Percentiles rank a stretch among this genome's conserved stretches.
These are phyloP conservation scores for Phytophthora fragariaefolia DNA, from an alignment of 352 stramenopile species.

Conservation along the genomic window DNA sequence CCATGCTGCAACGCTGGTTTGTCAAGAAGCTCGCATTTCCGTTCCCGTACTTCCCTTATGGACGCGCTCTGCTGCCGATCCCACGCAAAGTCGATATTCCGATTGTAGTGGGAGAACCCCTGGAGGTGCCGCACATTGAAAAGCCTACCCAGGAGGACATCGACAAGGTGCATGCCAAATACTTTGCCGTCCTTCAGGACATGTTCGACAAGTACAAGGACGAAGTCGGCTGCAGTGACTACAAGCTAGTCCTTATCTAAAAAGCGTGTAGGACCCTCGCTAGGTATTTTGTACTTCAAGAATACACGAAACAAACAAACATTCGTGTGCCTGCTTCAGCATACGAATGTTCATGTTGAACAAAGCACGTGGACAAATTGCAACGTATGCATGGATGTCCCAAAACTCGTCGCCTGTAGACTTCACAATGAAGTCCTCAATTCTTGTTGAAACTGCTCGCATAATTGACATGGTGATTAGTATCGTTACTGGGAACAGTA, in stretches of 20 bases:
- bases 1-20: slow-evolving; percentile 78
- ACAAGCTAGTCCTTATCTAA: slow-evolving; percentile 71
- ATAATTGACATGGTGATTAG: too few relatives aligned
- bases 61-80: slow-evolving; percentile 68
- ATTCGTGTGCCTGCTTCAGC: neutral
- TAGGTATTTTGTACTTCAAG: neutral
- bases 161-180: slow-evolving; percentile 65
- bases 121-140: slow-evolving; percentile 56
- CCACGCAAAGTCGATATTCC: slow-evolving; percentile 67
- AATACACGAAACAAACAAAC: neutral
- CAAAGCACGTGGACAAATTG: too few relatives aligned
- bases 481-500: too few relatives aligned
- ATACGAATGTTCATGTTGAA: too few relatives aligned
- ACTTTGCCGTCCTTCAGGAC: slow-evolving; percentile 58
- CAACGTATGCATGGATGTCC: neutral
- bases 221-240: slow-evolving; percentile 74
- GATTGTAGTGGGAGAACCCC: slow-evolving; percentile 68
- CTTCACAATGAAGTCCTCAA: too few relatives aligned
- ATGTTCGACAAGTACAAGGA: slow-evolving; percentile 83
- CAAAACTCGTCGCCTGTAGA: too few relatives aligned
- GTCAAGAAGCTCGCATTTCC: slow-evolving; percentile 81
- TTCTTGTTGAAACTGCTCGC: slow-evolving; percentile 13
- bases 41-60: slow-evolving; percentile 84
- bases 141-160: slow-evolving; percentile 63
- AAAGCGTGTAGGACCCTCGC: neutral